Evolutionary conservation across 2,329 filamentous ascomycete species (phyloP).

Genomic region (Sordariomycetes sp.): DNA sequence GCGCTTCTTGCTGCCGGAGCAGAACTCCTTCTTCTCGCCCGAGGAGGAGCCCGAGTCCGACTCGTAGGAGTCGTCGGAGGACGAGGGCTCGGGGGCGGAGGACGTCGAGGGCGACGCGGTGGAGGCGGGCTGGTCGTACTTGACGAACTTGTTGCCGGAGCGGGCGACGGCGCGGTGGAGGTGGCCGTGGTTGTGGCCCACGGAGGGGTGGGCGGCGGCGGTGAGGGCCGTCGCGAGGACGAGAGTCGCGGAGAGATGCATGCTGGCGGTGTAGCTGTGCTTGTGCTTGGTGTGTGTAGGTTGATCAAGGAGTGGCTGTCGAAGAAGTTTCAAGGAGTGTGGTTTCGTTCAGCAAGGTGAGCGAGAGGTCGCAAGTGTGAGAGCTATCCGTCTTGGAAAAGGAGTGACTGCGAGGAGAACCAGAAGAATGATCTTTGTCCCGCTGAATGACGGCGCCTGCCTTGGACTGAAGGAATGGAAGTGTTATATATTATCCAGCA

Average conservation of each 20-base stretch:
- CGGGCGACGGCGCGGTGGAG: constrained; percentile 17
- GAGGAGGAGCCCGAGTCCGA: constrained; percentile 1
- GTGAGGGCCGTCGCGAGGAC: constrained; percentile 25
- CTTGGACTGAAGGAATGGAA: background rate
- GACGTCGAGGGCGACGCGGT: constrained; percentile 7
- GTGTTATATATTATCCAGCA: background rate
- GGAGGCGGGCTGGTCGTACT: constrained; percentile 4
- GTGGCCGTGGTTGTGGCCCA: constrained; percentile 20
- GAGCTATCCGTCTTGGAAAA: background rate
- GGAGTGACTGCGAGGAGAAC: constrained; percentile 3
- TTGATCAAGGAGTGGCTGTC: background rate
- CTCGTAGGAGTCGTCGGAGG: background rate
- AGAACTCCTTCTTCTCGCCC: constrained; percentile 14
- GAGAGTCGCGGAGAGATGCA: constrained; percentile 29
- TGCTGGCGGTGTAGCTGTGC: constrained; percentile 11
- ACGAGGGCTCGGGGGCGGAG: background rate
- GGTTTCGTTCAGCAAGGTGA: too few species aligned
- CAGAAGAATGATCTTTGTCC: background rate
- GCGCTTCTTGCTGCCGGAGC: constrained; percentile 28
- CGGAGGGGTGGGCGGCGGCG: constrained; percentile 28
- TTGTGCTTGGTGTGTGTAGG: background rate
- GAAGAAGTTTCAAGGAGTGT: too few species aligned
- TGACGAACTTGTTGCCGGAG: constrained; percentile 3
- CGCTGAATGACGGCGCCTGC: background rate
- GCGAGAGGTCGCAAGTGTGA: background rate